Evolutionary conservation across 768 basidiomycete species (phyloP).

Genomic region (Russula sp.): DNA sequence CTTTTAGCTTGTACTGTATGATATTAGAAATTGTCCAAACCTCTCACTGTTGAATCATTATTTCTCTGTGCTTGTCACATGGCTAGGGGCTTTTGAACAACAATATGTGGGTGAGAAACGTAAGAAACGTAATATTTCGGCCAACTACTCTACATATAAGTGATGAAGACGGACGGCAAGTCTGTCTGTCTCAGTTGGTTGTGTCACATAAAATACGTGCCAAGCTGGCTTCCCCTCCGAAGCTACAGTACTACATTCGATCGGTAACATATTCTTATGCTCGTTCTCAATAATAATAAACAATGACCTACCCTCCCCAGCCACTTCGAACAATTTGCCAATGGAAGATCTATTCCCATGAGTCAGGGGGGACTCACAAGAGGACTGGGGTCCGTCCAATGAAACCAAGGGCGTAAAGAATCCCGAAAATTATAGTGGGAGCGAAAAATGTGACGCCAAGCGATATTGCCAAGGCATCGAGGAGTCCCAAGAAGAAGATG

Average conservation of each 20-base stretch:
- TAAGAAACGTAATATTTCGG: too few species aligned
- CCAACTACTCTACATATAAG: too few species aligned
- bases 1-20: too few species aligned
- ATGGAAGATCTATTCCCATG: neutral
- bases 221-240: too few species aligned
- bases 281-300: neutral
- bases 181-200: too few species aligned
- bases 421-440: neutral
- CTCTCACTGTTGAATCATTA: too few species aligned
- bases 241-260: neutral
- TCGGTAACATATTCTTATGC: neutral
- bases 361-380: neutral
- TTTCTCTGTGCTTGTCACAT: too few species aligned
- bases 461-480: neutral
- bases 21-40: too few species aligned
- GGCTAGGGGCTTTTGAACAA: too few species aligned
- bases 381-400: neutral
- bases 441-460: neutral
- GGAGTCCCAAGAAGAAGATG: neutral
- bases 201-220: too few species aligned
- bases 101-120: too few species aligned
- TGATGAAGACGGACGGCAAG: too few species aligned
- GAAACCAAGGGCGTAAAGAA: neutral
- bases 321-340: neutral
- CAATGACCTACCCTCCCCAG: neutral